These are phyloP conservation scores for Mortierella sp. DNA, from an alignment of 371 early-diverging fungal species.

Conservation along the genomic window DNA sequence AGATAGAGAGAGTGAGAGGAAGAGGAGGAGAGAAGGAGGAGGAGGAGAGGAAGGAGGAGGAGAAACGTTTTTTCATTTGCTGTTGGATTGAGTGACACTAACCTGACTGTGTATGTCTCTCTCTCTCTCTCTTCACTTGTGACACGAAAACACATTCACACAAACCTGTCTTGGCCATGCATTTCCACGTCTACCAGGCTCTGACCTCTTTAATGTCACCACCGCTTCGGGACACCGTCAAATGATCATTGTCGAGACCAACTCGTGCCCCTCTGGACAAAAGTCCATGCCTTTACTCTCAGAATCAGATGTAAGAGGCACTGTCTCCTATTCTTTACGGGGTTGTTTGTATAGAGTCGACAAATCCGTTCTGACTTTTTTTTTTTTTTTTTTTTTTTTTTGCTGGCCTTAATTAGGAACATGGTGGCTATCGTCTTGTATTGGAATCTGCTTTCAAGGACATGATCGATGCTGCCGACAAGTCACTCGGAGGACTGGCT, in stretches of 20 bases:
- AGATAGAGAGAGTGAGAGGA: not conserved
- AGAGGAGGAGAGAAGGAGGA: not conserved
- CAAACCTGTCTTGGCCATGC: not conserved
- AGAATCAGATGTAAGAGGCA: conserved; percentile 69
- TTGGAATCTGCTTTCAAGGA: conserved; percentile 83
- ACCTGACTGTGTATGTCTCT: not conserved
- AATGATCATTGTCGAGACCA: conserved; percentile 97
- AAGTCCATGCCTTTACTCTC: conserved; percentile 94
- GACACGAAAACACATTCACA: too few species aligned
- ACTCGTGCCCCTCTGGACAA: conserved; percentile 95
- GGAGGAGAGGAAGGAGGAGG: not conserved
- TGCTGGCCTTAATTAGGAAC: conserved; percentile 50
- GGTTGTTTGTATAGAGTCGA: not conserved
- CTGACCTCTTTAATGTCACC: conserved; percentile 93
- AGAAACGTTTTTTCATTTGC: too few species aligned
- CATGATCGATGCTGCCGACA: conserved; percentile 76
- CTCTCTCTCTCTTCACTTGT: conserved; percentile 1
- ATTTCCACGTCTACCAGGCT: conserved; percentile 58
- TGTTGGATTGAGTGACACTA: not conserved
- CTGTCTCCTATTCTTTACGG: too few species aligned
- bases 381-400: not conserved
- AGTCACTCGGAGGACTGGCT: conserved; percentile 82
- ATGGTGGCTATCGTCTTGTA: conserved; percentile 83
- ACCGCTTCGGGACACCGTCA: conserved; percentile 88
- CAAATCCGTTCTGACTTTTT: not conserved